Base-by-base conservation (phyloP, 2,329 filamentous ascomycete genomes). In the Exserohilum rostratum region DNA sequence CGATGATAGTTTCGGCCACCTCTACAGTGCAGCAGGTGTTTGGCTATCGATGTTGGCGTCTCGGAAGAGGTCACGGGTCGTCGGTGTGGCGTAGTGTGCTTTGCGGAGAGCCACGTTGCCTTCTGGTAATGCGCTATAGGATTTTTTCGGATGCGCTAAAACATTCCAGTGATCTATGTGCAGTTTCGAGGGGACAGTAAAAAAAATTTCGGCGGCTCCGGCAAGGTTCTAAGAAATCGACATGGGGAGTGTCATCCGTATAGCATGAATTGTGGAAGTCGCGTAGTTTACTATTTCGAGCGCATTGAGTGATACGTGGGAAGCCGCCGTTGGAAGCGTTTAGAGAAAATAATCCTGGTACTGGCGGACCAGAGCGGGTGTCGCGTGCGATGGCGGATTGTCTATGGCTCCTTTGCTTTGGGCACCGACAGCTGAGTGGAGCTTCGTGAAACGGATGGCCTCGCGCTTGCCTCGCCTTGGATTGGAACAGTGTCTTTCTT, bases 391-490 rank as follows among this genome's bases (percentile, higher is more conserved):
- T 35, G 18, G 18, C 38, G 12, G 29, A 15, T 15, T 27, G 18
- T 39, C 22, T 22, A 15, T 42, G 15, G 67, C 45, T 30, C 73
- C 71, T 58, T 63, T 52, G 53, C 76, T 60, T 57, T 78, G 68
- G 30, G 73, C 71, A 49, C 62, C 69, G 60, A 77, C 73, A 17
- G 55, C 75, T 40, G 74, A 66, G 60, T 74, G 65, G 46, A 78
- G 59, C 53, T 73, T 56, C 51, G 49, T 70, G 63, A 77, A 42
- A 56, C 61, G 50, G 60, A 77, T 66, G 60, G 65, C 52, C 61
- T 66, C 53, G 62, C 57, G 58, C 12, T 50, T 2, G 50, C 43
- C 11, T 47, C 51, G 33, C 30, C 44, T 35, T 55, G 55, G 34
- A 11, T 29, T n/a, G 46, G 20, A 5, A 33, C 20, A 7, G 56